Base-by-base conservation (phyloP, 2,329 filamentous ascomycete species). In the Trichoderma oligosporum region DNA sequence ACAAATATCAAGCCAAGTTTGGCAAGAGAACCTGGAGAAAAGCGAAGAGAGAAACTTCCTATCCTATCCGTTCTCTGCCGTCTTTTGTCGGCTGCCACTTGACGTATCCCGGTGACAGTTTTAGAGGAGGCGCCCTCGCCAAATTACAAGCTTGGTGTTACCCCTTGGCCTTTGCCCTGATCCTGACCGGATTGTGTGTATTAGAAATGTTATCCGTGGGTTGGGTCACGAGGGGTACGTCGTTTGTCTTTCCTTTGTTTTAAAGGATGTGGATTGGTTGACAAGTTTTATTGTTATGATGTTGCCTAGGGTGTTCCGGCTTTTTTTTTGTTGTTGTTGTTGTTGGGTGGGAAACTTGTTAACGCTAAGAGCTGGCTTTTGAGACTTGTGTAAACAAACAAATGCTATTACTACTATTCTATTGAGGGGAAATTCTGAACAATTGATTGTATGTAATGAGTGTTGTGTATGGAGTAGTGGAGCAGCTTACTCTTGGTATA, bases 141-240 rank as follows among this genome's bases (percentile, higher is more conserved):
- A 3, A 22, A 35, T 27, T 29, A 36, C 27, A 33, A 36, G 22
- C 22, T 33, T 11, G 6, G 49, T 36, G 49, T 24, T 16, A 53
- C 49, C 49, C 27, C 18, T 41, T 24, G 12, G 38, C n/a, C n/a
- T n/a, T n/a, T 16, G n/a, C 35, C 35, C 35, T 16, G 35, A 36
- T 36, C 35, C 35, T 14, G 16, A n/a, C n/a, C 14, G 6, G 7
- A 9, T 24, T 16, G 29, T n/a, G 1, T 39, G 24, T 20, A 24
- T 8, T 39, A 22, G 14, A 24, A 38, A 45, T 14, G 36, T 12
- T 2, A 35, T 54, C 49, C 29, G 38, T 1, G 29, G 4, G 49
- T n/a, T 45, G 49, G 39, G 49, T 54, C 49, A 44, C 29, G n/a
- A 20, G 49, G 22, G n/a, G n/a, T n/a, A n/a, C 49, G 22, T 11